Percentiles rank a stretch among this genome's conserved stretches.
Evolutionary conservation across 1,284 basidiomycete genomes (phyloP).

Genomic region (Ceratobasidium sp.): DNA sequence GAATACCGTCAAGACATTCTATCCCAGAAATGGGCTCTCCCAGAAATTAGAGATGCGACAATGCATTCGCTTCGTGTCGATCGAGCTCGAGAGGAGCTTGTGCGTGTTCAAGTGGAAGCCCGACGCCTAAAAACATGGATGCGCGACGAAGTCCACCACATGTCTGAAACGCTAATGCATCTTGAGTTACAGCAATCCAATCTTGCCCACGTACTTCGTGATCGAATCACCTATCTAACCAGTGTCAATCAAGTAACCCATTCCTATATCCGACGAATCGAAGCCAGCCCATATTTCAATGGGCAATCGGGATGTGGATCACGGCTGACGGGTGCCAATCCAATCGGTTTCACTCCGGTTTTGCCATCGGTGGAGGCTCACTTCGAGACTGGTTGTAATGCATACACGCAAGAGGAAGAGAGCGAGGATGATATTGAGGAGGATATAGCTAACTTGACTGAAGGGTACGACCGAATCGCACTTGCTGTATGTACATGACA

Average conservation of each 20-base stretch:
- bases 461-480: not conserved
- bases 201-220: not conserved
- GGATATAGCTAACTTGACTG: not conserved
- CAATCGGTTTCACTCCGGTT: not conserved
- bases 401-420: not conserved
- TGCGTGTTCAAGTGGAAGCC: constrained; percentile 11
- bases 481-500: not conserved
- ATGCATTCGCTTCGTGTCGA: constrained; percentile 26
- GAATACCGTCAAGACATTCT: constrained; percentile 39
- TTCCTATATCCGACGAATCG: not conserved
- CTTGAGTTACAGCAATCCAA: not conserved
- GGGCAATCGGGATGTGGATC: not conserved
- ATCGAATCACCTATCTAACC: not conserved
- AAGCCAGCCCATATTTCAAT: not conserved
- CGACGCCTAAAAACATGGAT: constrained; percentile 5
- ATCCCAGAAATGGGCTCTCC: constrained; percentile 38
- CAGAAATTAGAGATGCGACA: constrained; percentile 33
- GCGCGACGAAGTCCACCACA: not conserved
- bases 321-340: not conserved
- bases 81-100: constrained; percentile 39
- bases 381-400: not conserved
- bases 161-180: not conserved
- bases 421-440: not conserved
- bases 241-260: not conserved
- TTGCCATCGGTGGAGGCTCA: not conserved